Conservation (phyloP, 2,329 filamentous ascomycete genomes). For the Alternaria triticimaculans region DNA sequence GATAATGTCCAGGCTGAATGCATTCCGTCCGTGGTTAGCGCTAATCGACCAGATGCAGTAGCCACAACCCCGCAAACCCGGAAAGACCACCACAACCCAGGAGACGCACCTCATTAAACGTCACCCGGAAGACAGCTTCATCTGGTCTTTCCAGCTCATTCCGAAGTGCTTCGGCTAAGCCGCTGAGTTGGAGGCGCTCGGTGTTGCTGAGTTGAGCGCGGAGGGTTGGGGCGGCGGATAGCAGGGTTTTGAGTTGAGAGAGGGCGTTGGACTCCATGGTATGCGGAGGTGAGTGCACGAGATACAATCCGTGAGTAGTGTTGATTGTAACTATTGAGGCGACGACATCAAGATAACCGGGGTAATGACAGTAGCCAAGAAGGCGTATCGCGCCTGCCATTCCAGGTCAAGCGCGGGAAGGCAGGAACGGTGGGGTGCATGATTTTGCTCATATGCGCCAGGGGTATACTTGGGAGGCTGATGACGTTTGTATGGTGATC, state of each 20-base stretch:
- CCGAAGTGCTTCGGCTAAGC: conserved; percentile 7
- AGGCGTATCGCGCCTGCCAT: not conserved
- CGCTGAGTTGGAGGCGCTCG: conserved; percentile 14
- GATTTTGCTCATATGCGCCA: accelerated
- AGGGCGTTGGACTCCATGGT: not conserved
- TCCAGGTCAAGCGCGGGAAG: not conserved
- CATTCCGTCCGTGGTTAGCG: not conserved
- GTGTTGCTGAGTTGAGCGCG: conserved; percentile 9
- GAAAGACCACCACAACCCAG: accelerated
- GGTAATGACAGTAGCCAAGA: not conserved
- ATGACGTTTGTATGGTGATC: not conserved
- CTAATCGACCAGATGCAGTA: not conserved
- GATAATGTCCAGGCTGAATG: conserved; percentile 11
- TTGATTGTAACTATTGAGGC: too few species aligned
- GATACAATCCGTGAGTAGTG: not conserved
- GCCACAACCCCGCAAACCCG: not conserved
- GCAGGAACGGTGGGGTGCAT: not conserved
- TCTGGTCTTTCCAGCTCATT: conserved; percentile 2
- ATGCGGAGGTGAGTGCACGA: not conserved
- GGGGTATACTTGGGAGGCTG: not conserved
- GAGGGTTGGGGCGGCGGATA: conserved; percentile 1
- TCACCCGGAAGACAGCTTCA: not conserved
- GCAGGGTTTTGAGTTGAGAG: conserved; percentile 5
- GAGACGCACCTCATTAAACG: not conserved
- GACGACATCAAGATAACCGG: too few species aligned